Percentiles rank a stretch among this genome's conserved stretches.
Conservation (phyloP, 257 asterid genomes). For the Fraxinus americana region DNA sequence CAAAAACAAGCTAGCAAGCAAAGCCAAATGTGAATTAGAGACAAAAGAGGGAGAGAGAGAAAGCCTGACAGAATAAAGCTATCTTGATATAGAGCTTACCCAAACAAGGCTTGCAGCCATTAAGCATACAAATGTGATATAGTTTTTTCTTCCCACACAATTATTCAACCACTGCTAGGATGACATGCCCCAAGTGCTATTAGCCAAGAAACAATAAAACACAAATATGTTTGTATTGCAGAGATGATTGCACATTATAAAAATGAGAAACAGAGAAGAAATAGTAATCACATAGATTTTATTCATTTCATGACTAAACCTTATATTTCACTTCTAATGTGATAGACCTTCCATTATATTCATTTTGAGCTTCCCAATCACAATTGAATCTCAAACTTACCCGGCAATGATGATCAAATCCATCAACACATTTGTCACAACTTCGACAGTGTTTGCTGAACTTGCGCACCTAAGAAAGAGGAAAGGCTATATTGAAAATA, state of each 20-base stretch:
- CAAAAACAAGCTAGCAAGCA: conserved; percentile 79
- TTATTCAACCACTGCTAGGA: conserved; percentile 89
- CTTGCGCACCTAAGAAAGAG: conserved; percentile 69
- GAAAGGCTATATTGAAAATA: not conserved
- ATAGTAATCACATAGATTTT: not conserved
- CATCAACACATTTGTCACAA: conserved; percentile 98
- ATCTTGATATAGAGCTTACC: conserved; percentile 51
- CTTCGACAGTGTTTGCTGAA: conserved; percentile 97
- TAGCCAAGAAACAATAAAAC: conserved; percentile 22
- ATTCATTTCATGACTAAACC: not conserved
- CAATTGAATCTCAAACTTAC: conserved; percentile 51
- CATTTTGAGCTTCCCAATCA: not conserved
- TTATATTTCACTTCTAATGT: conserved; percentile 7
- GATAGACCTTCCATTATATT: not conserved
- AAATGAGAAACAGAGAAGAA: not conserved
- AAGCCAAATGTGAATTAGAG: conserved; percentile 24
- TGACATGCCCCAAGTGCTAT: conserved; percentile 23
- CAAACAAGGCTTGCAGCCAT: conserved; percentile 92
- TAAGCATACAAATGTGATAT: conserved; percentile 73
- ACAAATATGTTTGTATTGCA: not conserved
- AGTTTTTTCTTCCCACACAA: conserved; percentile 95
- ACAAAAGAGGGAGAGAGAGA: not conserved
- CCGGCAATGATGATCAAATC: conserved; percentile 99
- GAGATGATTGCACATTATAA: conserved; percentile 1
- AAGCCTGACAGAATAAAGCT: not conserved